A percentile compares a stretch with the other conserved stretches of the same genome.
These are phyloP conservation scores for Calonectria multiphialidica DNA, from an alignment of 2,329 filamentous ascomycete species.

Conservation along the genomic window DNA sequence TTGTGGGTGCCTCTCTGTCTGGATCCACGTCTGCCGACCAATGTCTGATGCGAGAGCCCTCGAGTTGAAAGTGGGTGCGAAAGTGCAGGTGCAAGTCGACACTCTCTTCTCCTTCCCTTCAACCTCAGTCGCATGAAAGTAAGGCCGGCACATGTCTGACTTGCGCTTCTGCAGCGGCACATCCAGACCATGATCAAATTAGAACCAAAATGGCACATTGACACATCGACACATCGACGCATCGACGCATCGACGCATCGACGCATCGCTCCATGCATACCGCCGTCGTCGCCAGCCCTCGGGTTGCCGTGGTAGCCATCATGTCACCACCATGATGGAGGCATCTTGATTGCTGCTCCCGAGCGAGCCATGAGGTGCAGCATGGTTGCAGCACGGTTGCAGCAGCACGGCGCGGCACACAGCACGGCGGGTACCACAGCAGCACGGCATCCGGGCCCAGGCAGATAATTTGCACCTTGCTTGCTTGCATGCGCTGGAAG, in stretches of 20 bases:
- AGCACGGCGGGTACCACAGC: neutral
- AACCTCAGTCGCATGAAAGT: slow-evolving; percentile 10
- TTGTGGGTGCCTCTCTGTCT: slow-evolving; percentile 6
- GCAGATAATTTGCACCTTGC: neutral
- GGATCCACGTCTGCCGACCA: neutral
- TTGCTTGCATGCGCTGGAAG: neutral
- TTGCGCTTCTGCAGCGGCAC: slow-evolving; percentile 7
- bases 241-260: neutral
- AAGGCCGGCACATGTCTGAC: slow-evolving; percentile 18
- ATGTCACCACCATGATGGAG: neutral
- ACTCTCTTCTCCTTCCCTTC: slow-evolving; percentile 2
- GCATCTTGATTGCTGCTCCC: neutral
- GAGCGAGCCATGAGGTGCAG: neutral
- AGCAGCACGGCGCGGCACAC: neutral
- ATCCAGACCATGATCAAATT: neutral
- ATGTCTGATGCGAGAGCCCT: neutral
- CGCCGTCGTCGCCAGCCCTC: neutral
- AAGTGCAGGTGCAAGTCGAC: neutral
- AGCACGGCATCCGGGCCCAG: neutral
- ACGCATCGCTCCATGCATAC: neutral
- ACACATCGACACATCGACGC: neutral
- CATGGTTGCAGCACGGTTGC: too few relatives aligned
- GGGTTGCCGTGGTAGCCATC: neutral
- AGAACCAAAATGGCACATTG: neutral
- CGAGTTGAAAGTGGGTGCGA: slow-evolving; percentile 3